These are phyloP conservation scores for Corynespora cassiicola DNA, from an alignment of 2,329 filamentous ascomycete genomes.

Conservation along the genomic window DNA sequence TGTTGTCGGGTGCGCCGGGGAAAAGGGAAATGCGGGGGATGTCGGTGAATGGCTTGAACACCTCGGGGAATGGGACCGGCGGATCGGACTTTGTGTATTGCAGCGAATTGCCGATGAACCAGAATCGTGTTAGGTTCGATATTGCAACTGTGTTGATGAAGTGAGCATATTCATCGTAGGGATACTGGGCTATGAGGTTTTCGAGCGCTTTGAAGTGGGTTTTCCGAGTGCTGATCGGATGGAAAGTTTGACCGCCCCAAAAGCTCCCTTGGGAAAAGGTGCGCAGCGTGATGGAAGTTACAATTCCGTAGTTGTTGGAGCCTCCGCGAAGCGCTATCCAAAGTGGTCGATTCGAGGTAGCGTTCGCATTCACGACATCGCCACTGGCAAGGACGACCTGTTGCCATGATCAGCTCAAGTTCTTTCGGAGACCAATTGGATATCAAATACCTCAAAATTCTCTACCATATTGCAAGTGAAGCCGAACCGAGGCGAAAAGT, in stretches of 20 bases:
- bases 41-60: slow-evolving; percentile 5
- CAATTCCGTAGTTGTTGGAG: too few species aligned
- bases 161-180: slow-evolving; percentile 3
- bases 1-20: slow-evolving; percentile 4
- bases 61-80: slow-evolving; percentile 1
- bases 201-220: slow-evolving; percentile 4
- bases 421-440: too few species aligned
- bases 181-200: slow-evolving; percentile 1
- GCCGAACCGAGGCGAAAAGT: background rate
- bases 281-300: too few species aligned
- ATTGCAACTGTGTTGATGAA: slow-evolving; percentile 4
- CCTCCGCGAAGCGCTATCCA: too few species aligned
- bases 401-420: too few species aligned
- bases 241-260: too few species aligned
- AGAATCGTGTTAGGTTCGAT: slow-evolving; percentile 1
- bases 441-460: slow-evolving; percentile 6
- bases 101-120: slow-evolving; percentile 5
- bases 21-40: slow-evolving; percentile 2
- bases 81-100: slow-evolving; percentile 5
- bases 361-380: too few species aligned
- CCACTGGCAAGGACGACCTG: too few species aligned
- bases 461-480: background rate
- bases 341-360: too few species aligned
- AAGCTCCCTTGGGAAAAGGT: too few species aligned
- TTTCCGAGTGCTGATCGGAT: slow-evolving; percentile 2